Conservation (phyloP, 1,139 yeast genomes). For the Candida labiduridarum region DNA sequence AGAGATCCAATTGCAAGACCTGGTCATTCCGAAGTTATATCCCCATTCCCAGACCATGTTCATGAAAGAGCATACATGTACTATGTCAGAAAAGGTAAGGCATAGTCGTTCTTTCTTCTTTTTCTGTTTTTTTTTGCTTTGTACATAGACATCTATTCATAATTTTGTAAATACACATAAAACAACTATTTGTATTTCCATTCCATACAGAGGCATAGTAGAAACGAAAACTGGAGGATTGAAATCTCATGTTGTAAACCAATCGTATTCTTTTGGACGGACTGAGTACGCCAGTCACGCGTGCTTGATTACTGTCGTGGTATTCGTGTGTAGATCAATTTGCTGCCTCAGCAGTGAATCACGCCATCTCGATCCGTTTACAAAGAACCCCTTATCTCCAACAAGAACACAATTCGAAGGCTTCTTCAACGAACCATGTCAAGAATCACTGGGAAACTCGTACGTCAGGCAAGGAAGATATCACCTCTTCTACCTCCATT, state of each 20-base stretch:
- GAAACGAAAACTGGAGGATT: too few relatives aligned
- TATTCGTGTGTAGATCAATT: too few relatives aligned
- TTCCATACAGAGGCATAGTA: neutral
- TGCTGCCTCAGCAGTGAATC: too few relatives aligned
- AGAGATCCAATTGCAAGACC: conserved; percentile 98
- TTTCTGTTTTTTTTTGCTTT: neutral
- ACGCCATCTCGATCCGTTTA: too few relatives aligned
- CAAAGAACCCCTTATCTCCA: too few relatives aligned
- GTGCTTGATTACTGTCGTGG: too few relatives aligned
- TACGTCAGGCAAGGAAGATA: conserved; percentile 28
- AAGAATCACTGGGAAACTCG: conserved; percentile 30
- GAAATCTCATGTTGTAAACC: too few relatives aligned
- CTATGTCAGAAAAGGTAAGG: conserved; percentile 80
- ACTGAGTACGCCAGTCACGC: too few relatives aligned
- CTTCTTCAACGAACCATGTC: conserved; percentile 23
- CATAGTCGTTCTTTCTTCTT: conserved; percentile 13
- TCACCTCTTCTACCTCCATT: conserved; percentile 37
- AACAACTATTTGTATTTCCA: neutral
- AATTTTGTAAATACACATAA: conserved; percentile 6
- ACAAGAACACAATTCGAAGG: neutral
- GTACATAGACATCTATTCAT: conserved; percentile 9
- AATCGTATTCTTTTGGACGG: too few relatives aligned
- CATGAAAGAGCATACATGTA: conserved; percentile 97
- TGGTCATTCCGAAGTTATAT: conserved; percentile 92
- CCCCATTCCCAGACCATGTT: conserved; percentile 81